Evolutionary conservation across 768 basidiomycete genomes (phyloP).

Genomic region (Tubosaeta brunneosetosa): DNA sequence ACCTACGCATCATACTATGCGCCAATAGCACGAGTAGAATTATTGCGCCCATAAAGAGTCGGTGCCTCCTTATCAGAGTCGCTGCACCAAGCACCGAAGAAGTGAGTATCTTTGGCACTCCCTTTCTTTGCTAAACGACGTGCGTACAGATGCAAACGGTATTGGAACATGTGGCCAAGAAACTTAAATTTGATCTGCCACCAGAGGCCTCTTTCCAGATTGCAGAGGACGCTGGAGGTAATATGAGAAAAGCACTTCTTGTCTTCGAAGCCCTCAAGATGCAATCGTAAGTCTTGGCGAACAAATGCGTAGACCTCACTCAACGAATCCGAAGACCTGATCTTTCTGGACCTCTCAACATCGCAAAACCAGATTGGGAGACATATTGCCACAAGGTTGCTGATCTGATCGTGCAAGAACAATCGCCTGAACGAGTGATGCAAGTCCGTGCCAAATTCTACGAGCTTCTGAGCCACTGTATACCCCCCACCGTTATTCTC

Average conservation of each 20-base stretch:
- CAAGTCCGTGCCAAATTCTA: conserved; percentile 92
- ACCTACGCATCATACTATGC: conserved; percentile 94
- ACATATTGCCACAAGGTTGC: conserved; percentile 92
- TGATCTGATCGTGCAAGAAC: conserved; percentile 84
- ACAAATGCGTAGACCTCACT: neutral
- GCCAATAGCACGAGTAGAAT: conserved; percentile 93
- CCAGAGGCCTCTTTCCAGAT: conserved; percentile 71
- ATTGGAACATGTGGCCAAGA: conserved; percentile 71
- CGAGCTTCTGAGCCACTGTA: conserved; percentile 93
- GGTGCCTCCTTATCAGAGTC: conserved; percentile 90
- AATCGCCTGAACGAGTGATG: conserved; percentile 84
- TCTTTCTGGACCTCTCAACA: conserved; percentile 68
- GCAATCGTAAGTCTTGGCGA: conserved; percentile 69
- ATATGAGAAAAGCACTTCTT: conserved; percentile 90
- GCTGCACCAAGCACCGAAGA: conserved; percentile 79
- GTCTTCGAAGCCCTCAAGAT: conserved; percentile 95
- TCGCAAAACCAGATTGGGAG: conserved; percentile 99
- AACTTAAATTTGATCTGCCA: conserved; percentile 79
- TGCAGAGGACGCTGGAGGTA: conserved; percentile 77
- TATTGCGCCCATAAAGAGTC: conserved; percentile 94
- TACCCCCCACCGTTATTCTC: conserved; percentile 86
- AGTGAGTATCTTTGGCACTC: conserved; percentile 39
- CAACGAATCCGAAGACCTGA: conserved; percentile 55
- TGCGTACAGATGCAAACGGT: conserved; percentile 69
- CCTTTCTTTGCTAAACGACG: neutral